Evolutionary conservation across 192 early-diverging fungal species (phyloP).

Genomic region (Lunasporangiospora selenospora): DNA sequence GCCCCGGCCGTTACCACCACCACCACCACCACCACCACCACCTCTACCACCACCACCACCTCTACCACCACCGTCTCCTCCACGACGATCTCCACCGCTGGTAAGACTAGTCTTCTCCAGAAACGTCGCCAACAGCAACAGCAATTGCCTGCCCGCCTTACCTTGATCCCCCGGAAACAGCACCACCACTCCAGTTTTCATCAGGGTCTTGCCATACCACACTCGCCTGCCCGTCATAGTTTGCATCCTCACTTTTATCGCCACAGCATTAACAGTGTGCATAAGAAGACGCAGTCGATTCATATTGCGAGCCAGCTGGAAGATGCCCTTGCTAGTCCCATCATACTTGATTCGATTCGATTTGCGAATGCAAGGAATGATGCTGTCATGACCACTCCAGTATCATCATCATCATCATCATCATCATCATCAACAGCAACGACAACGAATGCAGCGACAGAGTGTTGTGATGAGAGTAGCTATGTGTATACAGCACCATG

Average conservation of each 20-base stretch:
- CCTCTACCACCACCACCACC: background rate
- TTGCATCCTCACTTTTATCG: too few species aligned
- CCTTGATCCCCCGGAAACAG: slow-evolving; percentile 18
- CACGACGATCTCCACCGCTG: background rate
- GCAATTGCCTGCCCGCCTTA: slow-evolving; percentile 13
- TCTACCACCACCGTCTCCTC: background rate
- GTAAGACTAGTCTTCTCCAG: slow-evolving; percentile 2
- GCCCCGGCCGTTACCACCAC: too few species aligned
- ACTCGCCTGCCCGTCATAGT: too few species aligned
- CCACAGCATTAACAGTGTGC: slow-evolving; percentile 9
- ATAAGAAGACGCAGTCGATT: slow-evolving; percentile 25
- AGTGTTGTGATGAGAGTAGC: slow-evolving; percentile 22
- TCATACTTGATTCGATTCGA: slow-evolving; percentile 2
- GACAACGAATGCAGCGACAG: background rate
- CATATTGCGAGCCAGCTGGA: slow-evolving; percentile 32
- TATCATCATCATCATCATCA: background rate
- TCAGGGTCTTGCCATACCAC: too few species aligned
- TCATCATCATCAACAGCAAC: background rate
- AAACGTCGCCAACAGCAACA: slow-evolving; percentile 4
- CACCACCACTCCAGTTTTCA: slow-evolving; percentile 8
- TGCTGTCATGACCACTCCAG: background rate
- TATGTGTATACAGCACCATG: slow-evolving; percentile 45
- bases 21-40: background rate
- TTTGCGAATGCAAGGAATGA: background rate
- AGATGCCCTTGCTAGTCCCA: slow-evolving; percentile 17